A percentile compares a stretch with the other conserved stretches of the same genome.
These are phyloP conservation scores for Blastomyces emzantsi DNA, from an alignment of 2,329 filamentous ascomycete species.

Conservation along the genomic window DNA sequence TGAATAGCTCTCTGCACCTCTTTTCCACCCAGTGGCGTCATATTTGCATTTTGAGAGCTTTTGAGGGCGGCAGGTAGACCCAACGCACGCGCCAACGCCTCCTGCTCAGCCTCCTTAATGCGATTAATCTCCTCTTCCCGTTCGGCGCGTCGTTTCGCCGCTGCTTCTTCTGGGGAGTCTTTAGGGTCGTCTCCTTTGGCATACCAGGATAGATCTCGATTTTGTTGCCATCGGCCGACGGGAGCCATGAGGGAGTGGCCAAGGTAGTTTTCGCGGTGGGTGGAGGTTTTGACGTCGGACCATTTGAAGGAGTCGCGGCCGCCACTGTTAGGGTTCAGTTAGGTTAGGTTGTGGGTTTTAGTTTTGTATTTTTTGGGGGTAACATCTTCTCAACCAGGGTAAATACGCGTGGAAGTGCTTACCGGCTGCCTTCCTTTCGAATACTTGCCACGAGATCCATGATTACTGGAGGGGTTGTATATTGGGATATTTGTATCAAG, in stretches of 20 bases:
- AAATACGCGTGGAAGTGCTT: constrained; percentile 17
- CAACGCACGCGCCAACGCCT: constrained; percentile 74
- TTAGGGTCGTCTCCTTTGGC: constrained; percentile 43
- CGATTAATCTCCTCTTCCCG: constrained; percentile 67
- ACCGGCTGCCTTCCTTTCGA: constrained; percentile 78
- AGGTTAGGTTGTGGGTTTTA: constrained; percentile 1
- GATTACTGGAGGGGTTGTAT: constrained; percentile 15
- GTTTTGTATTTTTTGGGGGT: neutral
- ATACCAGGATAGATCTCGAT: constrained; percentile 59
- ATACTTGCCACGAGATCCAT: constrained; percentile 95
- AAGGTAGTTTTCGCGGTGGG: constrained; percentile 82
- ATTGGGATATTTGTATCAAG: neutral
- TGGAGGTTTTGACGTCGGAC: constrained; percentile 82
- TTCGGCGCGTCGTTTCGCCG: constrained; percentile 37
- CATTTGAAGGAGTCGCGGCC: constrained; percentile 89
- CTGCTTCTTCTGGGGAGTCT: constrained; percentile 44
- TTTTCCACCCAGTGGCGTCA: constrained; percentile 52
- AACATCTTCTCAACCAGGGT: neutral
- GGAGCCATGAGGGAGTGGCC: constrained; percentile 88
- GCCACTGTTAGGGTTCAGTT: constrained; percentile 46
- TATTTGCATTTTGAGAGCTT: constrained; percentile 54
- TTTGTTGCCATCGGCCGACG: constrained; percentile 84
- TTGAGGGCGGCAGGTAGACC: constrained; percentile 62
- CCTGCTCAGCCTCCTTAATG: constrained; percentile 87
- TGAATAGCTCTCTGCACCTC: constrained; percentile 49